Conservation (phyloP, 1,139 yeast species). For the Suhomyces atakaporum region DNA sequence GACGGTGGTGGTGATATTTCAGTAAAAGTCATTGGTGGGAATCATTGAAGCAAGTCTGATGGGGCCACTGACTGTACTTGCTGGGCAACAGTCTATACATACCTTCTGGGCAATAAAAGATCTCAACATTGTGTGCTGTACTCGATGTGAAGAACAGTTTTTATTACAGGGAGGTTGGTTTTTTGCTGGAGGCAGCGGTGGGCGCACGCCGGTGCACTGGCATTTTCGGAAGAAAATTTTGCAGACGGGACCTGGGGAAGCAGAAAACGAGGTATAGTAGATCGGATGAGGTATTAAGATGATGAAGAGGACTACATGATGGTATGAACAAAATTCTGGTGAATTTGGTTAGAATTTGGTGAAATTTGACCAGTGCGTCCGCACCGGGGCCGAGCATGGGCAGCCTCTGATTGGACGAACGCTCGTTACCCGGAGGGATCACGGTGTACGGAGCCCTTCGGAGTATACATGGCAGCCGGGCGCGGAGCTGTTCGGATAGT, state of each 20-base stretch:
- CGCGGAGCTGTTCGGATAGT: too few relatives aligned
- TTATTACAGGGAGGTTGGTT: slow-evolving; percentile 13
- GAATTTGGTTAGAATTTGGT: background rate
- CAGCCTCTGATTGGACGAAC: slow-evolving; percentile 9
- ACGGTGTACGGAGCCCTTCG: background rate
- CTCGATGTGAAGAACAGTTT: slow-evolving; percentile 11
- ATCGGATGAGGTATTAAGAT: too few relatives aligned
- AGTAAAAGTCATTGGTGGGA: background rate
- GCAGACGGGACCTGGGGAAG: slow-evolving; percentile 4
- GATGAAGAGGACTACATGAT: too few relatives aligned
- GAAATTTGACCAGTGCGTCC: slow-evolving; percentile 4
- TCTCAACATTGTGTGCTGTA: slow-evolving; percentile 25
- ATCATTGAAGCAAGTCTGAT: background rate
- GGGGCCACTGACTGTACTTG: too few relatives aligned
- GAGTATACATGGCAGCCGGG: too few relatives aligned
- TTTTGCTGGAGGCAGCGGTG: slow-evolving; percentile 10
- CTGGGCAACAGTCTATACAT: too few relatives aligned
- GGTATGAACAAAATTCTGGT: background rate
- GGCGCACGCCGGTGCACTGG: slow-evolving; percentile 10
- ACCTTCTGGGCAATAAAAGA: slow-evolving; percentile 30
- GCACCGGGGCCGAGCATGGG: slow-evolving; percentile 11
- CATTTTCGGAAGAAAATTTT: slow-evolving; percentile 6
- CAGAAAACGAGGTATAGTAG: too few relatives aligned
- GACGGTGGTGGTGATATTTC: too few relatives aligned
- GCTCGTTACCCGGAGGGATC: background rate